These are phyloP conservation scores for Trifolium fragiferum DNA, from an alignment of 306 rosid genomes.

Conservation along the genomic window DNA sequence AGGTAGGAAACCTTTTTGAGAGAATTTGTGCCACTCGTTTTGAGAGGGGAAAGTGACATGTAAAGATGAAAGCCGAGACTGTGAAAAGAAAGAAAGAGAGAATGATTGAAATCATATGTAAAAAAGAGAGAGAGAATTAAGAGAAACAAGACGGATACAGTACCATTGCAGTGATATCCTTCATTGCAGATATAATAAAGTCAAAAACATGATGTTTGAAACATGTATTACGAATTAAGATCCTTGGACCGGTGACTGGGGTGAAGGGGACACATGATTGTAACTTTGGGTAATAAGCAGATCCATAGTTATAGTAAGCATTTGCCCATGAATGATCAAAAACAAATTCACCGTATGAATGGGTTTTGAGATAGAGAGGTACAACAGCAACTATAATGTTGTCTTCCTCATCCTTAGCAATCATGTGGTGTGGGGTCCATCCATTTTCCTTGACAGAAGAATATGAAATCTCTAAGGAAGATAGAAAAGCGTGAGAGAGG, in stretches of 20 bases:
- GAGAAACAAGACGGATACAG: too few species aligned
- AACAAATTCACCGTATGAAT: slow-evolving; percentile 95
- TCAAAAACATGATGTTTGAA: slow-evolving; percentile 76
- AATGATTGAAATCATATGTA: too few species aligned
- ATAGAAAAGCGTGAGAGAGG: slow-evolving; percentile 76
- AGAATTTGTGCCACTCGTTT: slow-evolving; percentile 64
- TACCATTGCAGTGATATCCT: slow-evolving; percentile 65
- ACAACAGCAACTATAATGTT: slow-evolving; percentile 64
- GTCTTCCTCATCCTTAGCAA: slow-evolving; percentile 63
- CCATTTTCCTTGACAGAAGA: slow-evolving; percentile 83
- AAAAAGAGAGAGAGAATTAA: too few species aligned
- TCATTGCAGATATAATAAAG: slow-evolving; percentile 64
- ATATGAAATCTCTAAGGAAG: slow-evolving; percentile 70
- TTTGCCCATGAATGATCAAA: slow-evolving; percentile 99
- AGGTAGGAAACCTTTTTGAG: slow-evolving; percentile 73
- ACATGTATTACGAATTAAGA: slow-evolving; percentile 65
- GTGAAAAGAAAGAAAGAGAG: too few species aligned
- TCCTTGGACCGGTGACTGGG: slow-evolving; percentile 94
- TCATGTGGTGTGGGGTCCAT: slow-evolving; percentile 78
- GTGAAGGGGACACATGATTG: slow-evolving; percentile 95
- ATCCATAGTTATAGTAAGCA: slow-evolving; percentile 77
- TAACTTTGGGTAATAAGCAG: slow-evolving; percentile 82
- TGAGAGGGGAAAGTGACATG: slow-evolving; percentile 83
- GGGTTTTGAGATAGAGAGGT: slow-evolving; percentile 91
- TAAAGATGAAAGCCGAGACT: slow-evolving; percentile 73